A percentile compares a stretch with the other conserved stretches of the same genome.
Evolutionary conservation across 2,329 filamentous ascomycete species (phyloP).

Genomic region (Aureobasidium subglaciale): DNA sequence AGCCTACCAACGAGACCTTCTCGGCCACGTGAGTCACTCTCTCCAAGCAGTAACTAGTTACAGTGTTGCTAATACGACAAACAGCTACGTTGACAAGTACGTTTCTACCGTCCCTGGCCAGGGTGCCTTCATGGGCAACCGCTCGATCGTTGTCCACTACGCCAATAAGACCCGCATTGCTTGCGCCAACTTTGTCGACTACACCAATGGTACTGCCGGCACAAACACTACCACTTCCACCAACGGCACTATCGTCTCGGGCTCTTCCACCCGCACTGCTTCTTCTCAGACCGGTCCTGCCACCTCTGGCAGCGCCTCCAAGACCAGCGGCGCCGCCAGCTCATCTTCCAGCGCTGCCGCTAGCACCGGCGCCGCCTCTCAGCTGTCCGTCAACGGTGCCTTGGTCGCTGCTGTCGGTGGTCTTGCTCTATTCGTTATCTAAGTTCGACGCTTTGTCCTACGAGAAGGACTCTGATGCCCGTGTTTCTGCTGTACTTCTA

Average conservation of each 20-base stretch:
- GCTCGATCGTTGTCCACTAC: conserved; percentile 48
- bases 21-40: conserved; percentile 22
- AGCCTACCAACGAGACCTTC: conserved; percentile 36
- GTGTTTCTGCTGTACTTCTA: not conserved
- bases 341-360: conserved; percentile 5
- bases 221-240: conserved; percentile 15
- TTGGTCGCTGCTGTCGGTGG: not conserved
- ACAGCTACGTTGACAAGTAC: conserved; percentile 45
- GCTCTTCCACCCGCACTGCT: conserved; percentile 10
- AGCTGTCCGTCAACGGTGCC: not conserved
- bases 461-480: not conserved
- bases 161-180: conserved; percentile 47
- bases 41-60: not conserved
- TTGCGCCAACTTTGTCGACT: conserved; percentile 35
- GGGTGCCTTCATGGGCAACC: conserved; percentile 47
- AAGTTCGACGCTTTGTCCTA: not conserved
- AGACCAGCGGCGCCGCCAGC: conserved; percentile 15
- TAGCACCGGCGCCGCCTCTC: conserved; percentile 5
- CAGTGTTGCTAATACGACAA: not conserved
- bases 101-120: conserved; percentile 36
- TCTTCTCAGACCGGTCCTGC: not conserved
- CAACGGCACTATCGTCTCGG: conserved; percentile 17
- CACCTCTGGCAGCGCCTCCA: not conserved
- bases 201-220: conserved; percentile 19
- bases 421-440: not conserved